Conservation (phyloP, 441 rosid species). For the Melastoma candidum region DNA sequence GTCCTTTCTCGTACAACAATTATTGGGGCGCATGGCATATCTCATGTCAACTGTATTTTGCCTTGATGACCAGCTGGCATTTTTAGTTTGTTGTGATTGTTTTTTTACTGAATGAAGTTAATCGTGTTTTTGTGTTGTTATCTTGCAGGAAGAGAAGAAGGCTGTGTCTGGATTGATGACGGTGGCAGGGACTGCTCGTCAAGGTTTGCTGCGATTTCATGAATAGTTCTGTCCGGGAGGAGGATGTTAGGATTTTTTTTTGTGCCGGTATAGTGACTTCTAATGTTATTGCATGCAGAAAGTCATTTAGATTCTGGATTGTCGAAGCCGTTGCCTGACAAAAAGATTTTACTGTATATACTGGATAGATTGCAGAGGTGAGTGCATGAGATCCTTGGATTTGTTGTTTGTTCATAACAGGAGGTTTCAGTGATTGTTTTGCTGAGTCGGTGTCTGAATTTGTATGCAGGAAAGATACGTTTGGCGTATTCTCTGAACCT, state of each 20-base stretch:
- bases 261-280: not conserved
- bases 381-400: slow-evolving; percentile 11
- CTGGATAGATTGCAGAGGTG: slow-evolving; percentile 36
- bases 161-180: slow-evolving; percentile 30
- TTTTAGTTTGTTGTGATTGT: not conserved
- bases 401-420: slow-evolving; percentile 9
- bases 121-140: not conserved
- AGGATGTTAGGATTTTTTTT: not conserved
- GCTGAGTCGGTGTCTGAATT: slow-evolving; percentile 5
- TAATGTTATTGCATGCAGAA: slow-evolving; percentile 7
- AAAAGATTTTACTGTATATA: slow-evolving; percentile 27
- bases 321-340: slow-evolving; percentile 28
- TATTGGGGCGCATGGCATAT: no score
- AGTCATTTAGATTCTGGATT: slow-evolving; percentile 30
- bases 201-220: slow-evolving; percentile 33
- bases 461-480: slow-evolving; percentile 25
- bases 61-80: no score
- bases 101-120: not conserved
- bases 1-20: no score
- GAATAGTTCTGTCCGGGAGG: slow-evolving; percentile 1
- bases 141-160: slow-evolving; percentile 34
- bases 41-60: no score
- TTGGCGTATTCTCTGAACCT: slow-evolving; percentile 28
- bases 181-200: slow-evolving; percentile 16
- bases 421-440: slow-evolving; percentile 8